Conservation (phyloP, 805 yeast species). For the Saccharomycopsis synnaedendra region DNA sequence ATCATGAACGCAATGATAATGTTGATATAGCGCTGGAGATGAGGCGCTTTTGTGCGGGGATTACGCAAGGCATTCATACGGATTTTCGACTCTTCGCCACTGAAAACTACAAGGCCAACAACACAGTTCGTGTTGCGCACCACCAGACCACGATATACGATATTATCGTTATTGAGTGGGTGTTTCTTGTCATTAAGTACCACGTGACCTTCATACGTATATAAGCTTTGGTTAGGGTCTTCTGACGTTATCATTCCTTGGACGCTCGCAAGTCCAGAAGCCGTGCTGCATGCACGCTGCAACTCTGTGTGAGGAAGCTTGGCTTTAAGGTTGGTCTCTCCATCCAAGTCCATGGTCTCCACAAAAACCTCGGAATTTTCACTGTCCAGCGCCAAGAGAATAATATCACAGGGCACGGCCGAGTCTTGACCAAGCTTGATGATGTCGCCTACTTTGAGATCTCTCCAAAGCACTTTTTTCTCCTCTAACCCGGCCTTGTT, state of each 20-base stretch:
- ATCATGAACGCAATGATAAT: slow-evolving; percentile 84
- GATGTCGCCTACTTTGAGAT: slow-evolving; percentile 81
- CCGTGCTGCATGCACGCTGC: slow-evolving; percentile 37
- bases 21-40: slow-evolving; percentile 74
- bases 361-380: slow-evolving; percentile 55
- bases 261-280: slow-evolving; percentile 36
- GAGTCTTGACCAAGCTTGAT: slow-evolving; percentile 67
- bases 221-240: slow-evolving; percentile 86
- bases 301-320: slow-evolving; percentile 57
- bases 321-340: slow-evolving; percentile 86
- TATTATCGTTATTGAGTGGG: slow-evolving; percentile 70
- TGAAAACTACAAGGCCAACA: slow-evolving; percentile 75
- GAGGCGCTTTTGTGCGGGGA: slow-evolving; percentile 89
- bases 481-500: slow-evolving; percentile 25
- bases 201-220: slow-evolving; percentile 80
- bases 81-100: slow-evolving; percentile 93
- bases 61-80: slow-evolving; percentile 89
- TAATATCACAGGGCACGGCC: slow-evolving; percentile 88
- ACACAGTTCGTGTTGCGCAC: slow-evolving; percentile 70
- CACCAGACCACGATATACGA: slow-evolving; percentile 85
- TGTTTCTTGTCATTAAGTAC: slow-evolving; percentile 27
- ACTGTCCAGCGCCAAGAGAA: slow-evolving; percentile 57
- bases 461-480: slow-evolving; percentile 48
- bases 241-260: slow-evolving; percentile 56
- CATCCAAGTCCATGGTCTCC: slow-evolving; percentile 97